A percentile compares a stretch with the other conserved stretches of the same genome.
These are phyloP conservation scores for Mollisia scopiformis DNA, from an alignment of 2,329 filamentous ascomycete species.

Conservation along the genomic window DNA sequence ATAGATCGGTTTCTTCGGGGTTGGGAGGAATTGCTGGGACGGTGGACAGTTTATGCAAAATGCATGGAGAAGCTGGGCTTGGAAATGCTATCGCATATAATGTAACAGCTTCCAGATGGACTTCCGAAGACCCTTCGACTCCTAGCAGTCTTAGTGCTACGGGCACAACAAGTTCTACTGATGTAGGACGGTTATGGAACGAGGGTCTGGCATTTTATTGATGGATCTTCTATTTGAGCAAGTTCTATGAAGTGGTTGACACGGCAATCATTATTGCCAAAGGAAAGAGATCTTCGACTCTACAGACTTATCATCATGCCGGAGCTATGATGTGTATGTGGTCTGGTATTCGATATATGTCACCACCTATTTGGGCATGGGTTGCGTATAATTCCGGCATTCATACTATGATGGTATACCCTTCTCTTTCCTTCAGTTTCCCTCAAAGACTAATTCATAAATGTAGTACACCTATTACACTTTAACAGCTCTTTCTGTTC, in stretches of 20 bases:
- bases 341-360: conserved; percentile 96
- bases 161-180: conserved; percentile 63
- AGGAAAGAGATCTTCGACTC: conserved; percentile 90
- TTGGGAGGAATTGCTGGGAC: conserved; percentile 76
- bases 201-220: conserved; percentile 97
- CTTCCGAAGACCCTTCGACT: too few relatives aligned
- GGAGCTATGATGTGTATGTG: conserved; percentile 99
- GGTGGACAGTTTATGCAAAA: conserved; percentile 87
- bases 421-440: too few relatives aligned
- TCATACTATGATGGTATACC: conserved; percentile 93
- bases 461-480: conserved; percentile 99
- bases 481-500: conserved; percentile 62
- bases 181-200: conserved; percentile 89
- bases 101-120: conserved; percentile 33
- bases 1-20: too few relatives aligned
- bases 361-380: conserved; percentile 96
- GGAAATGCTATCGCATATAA: conserved; percentile 82
- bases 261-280: conserved; percentile 95
- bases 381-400: conserved; percentile 92
- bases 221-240: conserved; percentile 98
- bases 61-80: conserved; percentile 81
- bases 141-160: conserved; percentile 20
- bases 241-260: conserved; percentile 98
- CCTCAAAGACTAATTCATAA: too few relatives aligned
- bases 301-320: conserved; percentile 99